Conservation (phyloP, 108 stramenopile genomes). For the Skeletonema costatum region DNA sequence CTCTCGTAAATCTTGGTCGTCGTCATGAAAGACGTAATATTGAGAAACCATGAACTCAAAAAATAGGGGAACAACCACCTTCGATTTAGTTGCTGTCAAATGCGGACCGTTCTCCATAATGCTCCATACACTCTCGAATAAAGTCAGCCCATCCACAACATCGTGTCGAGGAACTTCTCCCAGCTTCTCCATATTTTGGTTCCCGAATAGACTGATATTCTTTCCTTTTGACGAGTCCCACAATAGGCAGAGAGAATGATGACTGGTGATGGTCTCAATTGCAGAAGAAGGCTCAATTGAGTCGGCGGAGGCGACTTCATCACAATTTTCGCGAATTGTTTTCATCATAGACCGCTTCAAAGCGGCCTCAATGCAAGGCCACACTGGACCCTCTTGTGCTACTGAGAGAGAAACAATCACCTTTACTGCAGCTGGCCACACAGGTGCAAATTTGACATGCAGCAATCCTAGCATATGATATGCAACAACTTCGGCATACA, state of each 20-base stretch:
- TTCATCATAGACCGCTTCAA: slow-evolving; percentile 50
- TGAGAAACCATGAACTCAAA: slow-evolving; percentile 75
- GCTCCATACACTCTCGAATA: slow-evolving; percentile 65
- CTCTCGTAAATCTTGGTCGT: slow-evolving; percentile 77
- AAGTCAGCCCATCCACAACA: slow-evolving; percentile 56
- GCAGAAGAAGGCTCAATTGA: slow-evolving; percentile 3
- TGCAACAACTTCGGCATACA: slow-evolving; percentile 76
- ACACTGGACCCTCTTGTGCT: slow-evolving; percentile 54
- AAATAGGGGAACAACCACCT: slow-evolving; percentile 77
- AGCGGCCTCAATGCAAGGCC: slow-evolving; percentile 60
- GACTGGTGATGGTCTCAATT: slow-evolving; percentile 18
- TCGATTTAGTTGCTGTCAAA: slow-evolving; percentile 68
- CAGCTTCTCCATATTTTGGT: slow-evolving; percentile 17
- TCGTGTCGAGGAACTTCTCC: slow-evolving; percentile 59
- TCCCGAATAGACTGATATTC: slow-evolving; percentile 41
- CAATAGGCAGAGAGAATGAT: slow-evolving; percentile 49
- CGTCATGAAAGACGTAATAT: slow-evolving; percentile 67
- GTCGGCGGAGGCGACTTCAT: background rate
- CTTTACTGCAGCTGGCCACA: slow-evolving; percentile 68
- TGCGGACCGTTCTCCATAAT: slow-evolving; percentile 63
- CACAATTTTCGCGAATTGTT: slow-evolving; percentile 3
- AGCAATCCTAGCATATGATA: slow-evolving; percentile 82
- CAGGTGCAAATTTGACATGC: slow-evolving; percentile 78
- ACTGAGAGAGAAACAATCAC: slow-evolving; percentile 57
- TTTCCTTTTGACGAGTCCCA: slow-evolving; percentile 70